Base-by-base conservation (phyloP, 768 basidiomycete species). In the Cystobasidium onofrii region DNA sequence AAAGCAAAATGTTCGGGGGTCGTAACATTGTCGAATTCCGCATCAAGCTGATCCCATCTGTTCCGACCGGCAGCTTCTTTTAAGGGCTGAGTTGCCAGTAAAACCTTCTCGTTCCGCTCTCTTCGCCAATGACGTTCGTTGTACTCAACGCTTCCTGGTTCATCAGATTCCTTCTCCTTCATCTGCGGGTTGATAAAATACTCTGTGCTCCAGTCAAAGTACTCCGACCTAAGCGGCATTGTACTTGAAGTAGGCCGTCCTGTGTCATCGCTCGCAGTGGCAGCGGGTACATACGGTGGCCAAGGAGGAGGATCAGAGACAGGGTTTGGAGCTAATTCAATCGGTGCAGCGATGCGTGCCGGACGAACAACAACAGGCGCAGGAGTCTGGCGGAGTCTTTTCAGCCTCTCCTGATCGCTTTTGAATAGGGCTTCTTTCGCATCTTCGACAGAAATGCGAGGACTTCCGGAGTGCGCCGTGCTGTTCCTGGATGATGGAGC, bases 151-250 rank as follows among this genome's bases (percentile, higher is more conserved):
- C 91, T 94, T 1, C 96, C 96, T 27, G 95, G 93, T 80, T 99
- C 96, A 79, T 98, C 94, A 1, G 88, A 88, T 80, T 98, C 95
- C 7, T 90, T 78, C 80, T 95, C 93, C 84, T 92, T 88, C 95
- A 99, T 98, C 81, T 99, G 96, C 1, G 95, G 92, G 80, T 97
- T 94, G 75, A 90, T 92, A 83, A 97, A 99, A 80, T 98, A 98
- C 80, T 98, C 94, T 78, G 87, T 86, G 74, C 92, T 92, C 91
- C 92, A 97, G 79, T 97, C 95, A 79, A 89, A 99, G 82, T 91
- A 95, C 10, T 86, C 84, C 79, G 92, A 94, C 82, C 91, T 92
- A 78, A 99, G 81, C 0, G 96, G 96, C 75, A 98, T 50, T 29
- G 7, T 43, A 10, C 23, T 25, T 20, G 41, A 27, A 81, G 1